Base-by-base conservation (phyloP, 768 basidiomycete species). In the Podaxis sp. region DNA sequence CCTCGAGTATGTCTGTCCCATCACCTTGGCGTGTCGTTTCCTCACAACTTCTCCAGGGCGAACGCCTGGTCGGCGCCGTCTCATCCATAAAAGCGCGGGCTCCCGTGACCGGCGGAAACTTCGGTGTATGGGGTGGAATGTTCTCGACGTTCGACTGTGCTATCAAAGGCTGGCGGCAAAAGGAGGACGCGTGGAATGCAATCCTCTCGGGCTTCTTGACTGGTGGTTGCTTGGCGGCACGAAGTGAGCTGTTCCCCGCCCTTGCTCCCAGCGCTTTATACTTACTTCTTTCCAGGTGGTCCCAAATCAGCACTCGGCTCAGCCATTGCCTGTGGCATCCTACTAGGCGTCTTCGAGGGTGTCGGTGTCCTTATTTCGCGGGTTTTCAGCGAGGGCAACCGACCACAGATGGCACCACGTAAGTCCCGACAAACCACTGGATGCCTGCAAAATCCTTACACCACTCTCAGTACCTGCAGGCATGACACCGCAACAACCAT, bases 111-210 rank as follows among this genome's bases (percentile, higher is more conserved):
- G 97, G 97, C 55, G 97, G 96, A 30, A 96, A 98, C 78, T 97
- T 96, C 73, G 90, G 92, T 69, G 90, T 93, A 15, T 94, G 93
- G 92, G 93, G 96, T 73, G 97, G 96, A 68, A 91, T 99, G 87
- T 99, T 99, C 76, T 98, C 95, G 51, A 92, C 94, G 38, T 99
- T 97, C 69, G 97, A 99, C 76, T 99, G 97, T 75, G 95, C 95
- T 0, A 91, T 99, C 68, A 99, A 99, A 77, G 93, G 95, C 13
- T 93, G 87, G 81, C 84, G 95, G 74, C 95, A 97, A 80, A 97
- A 98, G 74, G 95, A 97, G 77, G 96, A 97, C 75, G 92, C 96
- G 57, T 99, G 95, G 95, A 99, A 99, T 72, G 95, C 95, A 46
- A 99, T 99, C 70, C 90, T 97, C 57, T 95, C 95, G 26, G 97